These are phyloP conservation scores for Podospora appendiculata DNA, from an alignment of 495 filamentous ascomycete genomes.

Conservation along the genomic window DNA sequence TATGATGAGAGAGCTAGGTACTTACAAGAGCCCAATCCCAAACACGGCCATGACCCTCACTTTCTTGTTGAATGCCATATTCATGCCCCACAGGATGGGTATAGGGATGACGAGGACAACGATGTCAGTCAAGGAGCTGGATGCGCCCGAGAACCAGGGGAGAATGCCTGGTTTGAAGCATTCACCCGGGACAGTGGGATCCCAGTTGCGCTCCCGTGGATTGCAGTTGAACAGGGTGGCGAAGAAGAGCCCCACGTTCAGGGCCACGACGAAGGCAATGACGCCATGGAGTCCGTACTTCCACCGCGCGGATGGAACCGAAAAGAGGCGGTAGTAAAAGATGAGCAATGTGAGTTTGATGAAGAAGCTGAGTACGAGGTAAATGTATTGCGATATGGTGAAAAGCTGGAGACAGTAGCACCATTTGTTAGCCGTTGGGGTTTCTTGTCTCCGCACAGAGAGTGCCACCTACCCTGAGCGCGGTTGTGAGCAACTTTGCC, in stretches of 20 bases:
- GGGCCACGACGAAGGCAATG: neutral
- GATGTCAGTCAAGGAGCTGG: conserved; percentile 1
- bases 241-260: neutral
- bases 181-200: neutral
- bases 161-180: neutral
- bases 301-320: neutral
- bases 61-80: conserved; percentile 3
- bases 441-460: neutral
- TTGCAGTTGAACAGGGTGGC: conserved; percentile 1
- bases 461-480: neutral
- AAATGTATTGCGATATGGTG: conserved; percentile 1
- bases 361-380: neutral
- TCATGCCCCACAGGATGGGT: neutral
- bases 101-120: neutral
- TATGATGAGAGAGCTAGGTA: neutral
- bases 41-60: conserved; percentile 1
- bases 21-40: neutral
- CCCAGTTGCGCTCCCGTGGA: neutral
- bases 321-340: conserved; percentile 2
- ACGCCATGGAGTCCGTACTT: neutral
- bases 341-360: neutral
- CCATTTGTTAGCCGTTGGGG: neutral
- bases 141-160: conserved; percentile 1
- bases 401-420: neutral
- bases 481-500: neutral